These are phyloP conservation scores for Tremella fuciformis DNA, from an alignment of 768 basidiomycete species.

Conservation along the genomic window DNA sequence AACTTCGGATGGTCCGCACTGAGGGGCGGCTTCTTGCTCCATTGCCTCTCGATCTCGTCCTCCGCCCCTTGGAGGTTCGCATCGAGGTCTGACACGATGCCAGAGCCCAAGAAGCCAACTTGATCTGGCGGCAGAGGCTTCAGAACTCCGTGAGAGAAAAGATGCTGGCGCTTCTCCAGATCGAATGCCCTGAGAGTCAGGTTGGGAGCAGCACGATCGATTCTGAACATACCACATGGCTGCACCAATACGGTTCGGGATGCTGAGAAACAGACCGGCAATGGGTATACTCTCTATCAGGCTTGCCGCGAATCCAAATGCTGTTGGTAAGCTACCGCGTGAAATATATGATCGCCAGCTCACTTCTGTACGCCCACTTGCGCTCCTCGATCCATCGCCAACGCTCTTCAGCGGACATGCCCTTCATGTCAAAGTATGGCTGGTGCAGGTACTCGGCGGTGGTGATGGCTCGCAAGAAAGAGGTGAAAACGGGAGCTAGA, in stretches of 20 bases:
- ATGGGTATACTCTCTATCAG: conserved; percentile 78
- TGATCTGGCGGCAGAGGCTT: conserved; percentile 46
- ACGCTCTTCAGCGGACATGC: conserved; percentile 68
- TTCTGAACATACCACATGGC: conserved; percentile 72
- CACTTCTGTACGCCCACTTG: conserved; percentile 81
- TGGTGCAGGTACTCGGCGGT: conserved; percentile 51
- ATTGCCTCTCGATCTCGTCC: conserved; percentile 36
- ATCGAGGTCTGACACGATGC: conserved; percentile 24
- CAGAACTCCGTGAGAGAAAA: conserved; percentile 51
- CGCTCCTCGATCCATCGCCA: conserved; percentile 81
- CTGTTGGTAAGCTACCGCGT: conserved; percentile 52
- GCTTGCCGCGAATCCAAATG: conserved; percentile 80
- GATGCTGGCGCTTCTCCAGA: conserved; percentile 55
- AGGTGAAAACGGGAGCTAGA: conserved; percentile 51
- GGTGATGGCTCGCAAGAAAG: conserved; percentile 51
- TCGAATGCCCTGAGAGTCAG: conserved; percentile 47
- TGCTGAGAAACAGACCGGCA: conserved; percentile 72
- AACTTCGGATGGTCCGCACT: conserved; percentile 15
- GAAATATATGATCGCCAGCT: conserved; percentile 11
- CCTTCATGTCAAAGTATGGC: conserved; percentile 80
- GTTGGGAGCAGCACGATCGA: background rate
- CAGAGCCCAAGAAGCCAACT: conserved; percentile 43
- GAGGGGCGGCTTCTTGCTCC: conserved; percentile 15
- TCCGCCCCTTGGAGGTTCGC: conserved; percentile 41
- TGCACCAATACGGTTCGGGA: conserved; percentile 84